Base-by-base conservation (phyloP, 2,329 filamentous ascomycete genomes). In the Thielaviopsis ethacetica region DNA sequence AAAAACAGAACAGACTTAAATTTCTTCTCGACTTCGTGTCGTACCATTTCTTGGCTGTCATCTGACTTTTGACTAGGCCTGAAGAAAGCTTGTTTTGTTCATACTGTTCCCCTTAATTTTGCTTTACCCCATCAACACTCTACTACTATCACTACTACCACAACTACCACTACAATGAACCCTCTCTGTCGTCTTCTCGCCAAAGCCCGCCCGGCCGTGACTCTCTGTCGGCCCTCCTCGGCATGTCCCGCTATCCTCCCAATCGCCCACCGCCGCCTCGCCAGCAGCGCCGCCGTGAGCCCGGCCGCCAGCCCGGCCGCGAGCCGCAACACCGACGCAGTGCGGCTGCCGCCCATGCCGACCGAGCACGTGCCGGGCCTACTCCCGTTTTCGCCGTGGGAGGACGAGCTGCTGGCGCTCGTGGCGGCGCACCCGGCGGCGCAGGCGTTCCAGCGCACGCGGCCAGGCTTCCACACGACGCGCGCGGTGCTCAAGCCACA, bases 401-500 rank as follows among this genome's bases (percentile, higher is more conserved):
- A 59, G 52, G 49, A 55, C 6, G 58, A 54, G 19, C 53, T 59
- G 6, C 19, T 59, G 5, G 22, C 34, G 6, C 19, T 59, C 5
- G 58, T 59, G 12, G 52, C 53, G 26, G n/a, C 17, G 12, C 41
- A 56, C 30, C 26, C 44, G 4, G 15, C 50, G 3, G 24, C 53
- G 2, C 17, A 10, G 9, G 53, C 56, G 19, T 59, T 59, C 53
- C 53, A 55, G 53, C 24, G 21, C 17, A 17, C 26, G 27, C 58
- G 47, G 26, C 44, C 53, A 12, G 53, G 9, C 1, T 59, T 55
- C 30, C 41, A 26, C 15, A 59, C 58, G 27, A 55, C 38, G 21
- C 38, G 58, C 17, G 58, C 58, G 5, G 53, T 59, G 13, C 38
- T 59, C 24, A 55, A 38, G 19, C 58, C 52, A 5, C n/a, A 27